Percentiles rank a stretch among this genome's conserved stretches.
Evolutionary conservation across 2,329 filamentous ascomycete genomes (phyloP).

Genomic region (Aspergillus ochraceoroseus): DNA sequence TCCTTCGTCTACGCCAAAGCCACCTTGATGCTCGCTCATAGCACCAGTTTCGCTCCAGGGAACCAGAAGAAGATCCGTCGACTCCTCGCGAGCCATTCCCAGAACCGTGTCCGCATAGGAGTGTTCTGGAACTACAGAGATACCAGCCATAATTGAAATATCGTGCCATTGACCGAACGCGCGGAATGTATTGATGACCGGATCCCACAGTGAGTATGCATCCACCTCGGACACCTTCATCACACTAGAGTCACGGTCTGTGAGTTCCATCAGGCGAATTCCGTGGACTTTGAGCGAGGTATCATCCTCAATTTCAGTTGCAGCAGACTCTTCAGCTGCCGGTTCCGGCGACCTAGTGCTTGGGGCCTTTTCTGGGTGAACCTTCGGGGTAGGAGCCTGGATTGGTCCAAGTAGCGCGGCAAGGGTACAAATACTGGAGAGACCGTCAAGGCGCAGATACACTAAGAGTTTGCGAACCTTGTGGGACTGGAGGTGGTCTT

Average conservation of each 20-base stretch:
- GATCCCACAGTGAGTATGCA: slow-evolving; percentile 67
- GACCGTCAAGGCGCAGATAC: slow-evolving; percentile 77
- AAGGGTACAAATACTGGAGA: slow-evolving; percentile 75
- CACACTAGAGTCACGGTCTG: slow-evolving; percentile 87
- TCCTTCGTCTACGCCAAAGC: slow-evolving; percentile 49
- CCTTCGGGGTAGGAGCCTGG: slow-evolving; percentile 29
- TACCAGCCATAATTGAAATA: slow-evolving; percentile 73
- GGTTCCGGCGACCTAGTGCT: slow-evolving; percentile 17
- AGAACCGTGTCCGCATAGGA: slow-evolving; percentile 75
- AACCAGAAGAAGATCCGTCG: slow-evolving; percentile 70
- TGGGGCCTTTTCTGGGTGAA: slow-evolving; percentile 32
- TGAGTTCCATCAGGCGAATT: slow-evolving; percentile 78
- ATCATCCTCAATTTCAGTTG: slow-evolving; percentile 18
- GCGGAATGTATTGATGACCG: slow-evolving; percentile 85
- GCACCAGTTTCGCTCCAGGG: slow-evolving; percentile 85
- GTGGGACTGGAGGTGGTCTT: slow-evolving; percentile 49
- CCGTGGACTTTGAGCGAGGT: slow-evolving; percentile 68
- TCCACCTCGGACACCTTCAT: slow-evolving; percentile 87
- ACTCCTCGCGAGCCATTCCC: slow-evolving; percentile 63
- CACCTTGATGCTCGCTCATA: slow-evolving; percentile 60
- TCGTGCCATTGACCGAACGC: slow-evolving; percentile 82
- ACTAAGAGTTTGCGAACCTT: slow-evolving; percentile 65
- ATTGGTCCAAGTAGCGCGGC: slow-evolving; percentile 69
- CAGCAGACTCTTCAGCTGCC: slow-evolving; percentile 23
- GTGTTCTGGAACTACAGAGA: slow-evolving; percentile 70